phyloP scores from a whole-genome alignment of 164 flowering plant genomes.

The Aristolochia fimbriata region DNA sequence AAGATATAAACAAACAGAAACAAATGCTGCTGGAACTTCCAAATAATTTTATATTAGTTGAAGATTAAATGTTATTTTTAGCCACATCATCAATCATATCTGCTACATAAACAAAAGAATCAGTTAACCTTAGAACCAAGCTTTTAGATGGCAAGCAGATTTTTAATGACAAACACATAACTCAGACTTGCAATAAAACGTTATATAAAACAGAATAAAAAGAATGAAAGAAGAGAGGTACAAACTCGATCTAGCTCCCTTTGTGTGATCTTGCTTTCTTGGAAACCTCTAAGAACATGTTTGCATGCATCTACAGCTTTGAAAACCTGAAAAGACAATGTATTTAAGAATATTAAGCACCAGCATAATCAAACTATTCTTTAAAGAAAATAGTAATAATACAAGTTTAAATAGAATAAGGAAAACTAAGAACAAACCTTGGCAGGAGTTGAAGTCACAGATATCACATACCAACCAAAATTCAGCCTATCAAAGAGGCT shows the following conservation, averaged over 20 bases:
- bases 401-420: background rate
- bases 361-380: background rate
- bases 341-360: background rate
- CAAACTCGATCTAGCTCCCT: slow-evolving; percentile 94
- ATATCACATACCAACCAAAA: slow-evolving; percentile 96
- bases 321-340: slow-evolving; percentile 44
- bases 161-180: background rate
- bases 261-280: slow-evolving; percentile 63
- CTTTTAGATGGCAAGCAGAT: background rate
- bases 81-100: too few relatives aligned
- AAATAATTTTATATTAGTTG: too few relatives aligned
- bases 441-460: slow-evolving; percentile 93
- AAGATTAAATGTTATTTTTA: too few relatives aligned
- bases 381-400: background rate
- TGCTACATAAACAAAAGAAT: too few relatives aligned
- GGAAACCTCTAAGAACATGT: slow-evolving; percentile 86
- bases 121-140: too few relatives aligned
- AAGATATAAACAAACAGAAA: too few relatives aligned
- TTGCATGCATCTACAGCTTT: slow-evolving; percentile 99
- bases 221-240: slow-evolving; percentile 2
- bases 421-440: slow-evolving; percentile 38
- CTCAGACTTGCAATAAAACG: background rate
- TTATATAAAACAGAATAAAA: background rate
- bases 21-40: too few relatives aligned
- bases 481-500: slow-evolving; percentile 90